These are phyloP conservation scores for Yamadazyma tumulicola DNA, from an alignment of 805 yeast genomes.

Conservation along the genomic window DNA sequence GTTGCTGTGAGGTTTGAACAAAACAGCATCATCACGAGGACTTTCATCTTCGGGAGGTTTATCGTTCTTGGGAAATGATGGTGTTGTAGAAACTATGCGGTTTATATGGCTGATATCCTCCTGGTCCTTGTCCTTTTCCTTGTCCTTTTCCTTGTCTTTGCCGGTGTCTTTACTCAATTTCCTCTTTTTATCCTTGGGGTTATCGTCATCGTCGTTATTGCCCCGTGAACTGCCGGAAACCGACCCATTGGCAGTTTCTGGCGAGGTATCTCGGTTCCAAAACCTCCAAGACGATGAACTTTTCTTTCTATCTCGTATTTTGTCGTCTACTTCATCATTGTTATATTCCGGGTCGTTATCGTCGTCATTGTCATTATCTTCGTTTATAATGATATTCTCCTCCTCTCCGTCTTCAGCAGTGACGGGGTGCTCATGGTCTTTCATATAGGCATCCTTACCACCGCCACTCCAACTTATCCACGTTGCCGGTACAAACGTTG, in stretches of 20 bases:
- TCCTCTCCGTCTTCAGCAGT: constrained; percentile 15
- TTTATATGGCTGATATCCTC: constrained; percentile 20
- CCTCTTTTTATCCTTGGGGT: neutral
- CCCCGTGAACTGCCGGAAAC: constrained; percentile 3
- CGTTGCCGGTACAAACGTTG: constrained; percentile 9
- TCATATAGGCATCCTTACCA: constrained; percentile 6
- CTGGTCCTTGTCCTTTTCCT: constrained; percentile 1
- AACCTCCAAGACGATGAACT: constrained; percentile 29
- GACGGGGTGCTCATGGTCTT: constrained; percentile 14
- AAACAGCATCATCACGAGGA: constrained; percentile 37
- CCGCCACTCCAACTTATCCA: constrained; percentile 13
- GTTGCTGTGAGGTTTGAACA: constrained; percentile 41
- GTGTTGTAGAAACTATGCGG: constrained; percentile 30
- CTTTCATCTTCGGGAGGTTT: constrained; percentile 11
- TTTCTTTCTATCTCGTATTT: constrained; percentile 22
- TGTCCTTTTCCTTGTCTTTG: constrained; percentile 8
- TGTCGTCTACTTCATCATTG: constrained; percentile 34
- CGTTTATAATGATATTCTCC: constrained; percentile 16
- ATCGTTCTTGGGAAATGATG: constrained; percentile 21
- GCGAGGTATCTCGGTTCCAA: constrained; percentile 23
- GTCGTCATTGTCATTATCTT: constrained; percentile 19
- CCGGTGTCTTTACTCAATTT: neutral
- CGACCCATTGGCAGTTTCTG: neutral
- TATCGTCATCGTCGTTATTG: constrained; percentile 2
- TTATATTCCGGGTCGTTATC: constrained; percentile 22